A percentile compares a stretch with the other conserved stretches of the same genome.
Evolutionary conservation across 78 protist species (phyloP).

Genomic region (Speleostelium caveatum): DNA sequence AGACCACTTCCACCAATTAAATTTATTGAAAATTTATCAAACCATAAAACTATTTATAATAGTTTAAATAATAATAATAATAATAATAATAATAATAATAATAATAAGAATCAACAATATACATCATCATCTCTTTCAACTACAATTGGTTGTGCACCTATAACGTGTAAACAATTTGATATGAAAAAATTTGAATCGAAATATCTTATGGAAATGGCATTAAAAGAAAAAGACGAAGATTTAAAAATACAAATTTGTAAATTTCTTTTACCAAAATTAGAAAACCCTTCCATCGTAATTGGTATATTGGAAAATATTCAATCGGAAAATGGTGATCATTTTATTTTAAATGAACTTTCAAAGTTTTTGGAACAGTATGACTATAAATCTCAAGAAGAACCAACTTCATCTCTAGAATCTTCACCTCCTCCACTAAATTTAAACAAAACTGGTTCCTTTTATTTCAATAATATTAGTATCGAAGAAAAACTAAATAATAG

Average conservation of each 20-base stretch:
- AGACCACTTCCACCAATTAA: conserved; percentile 11
- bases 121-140: too few species aligned
- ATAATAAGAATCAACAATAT: too few species aligned
- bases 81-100: background rate
- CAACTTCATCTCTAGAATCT: background rate
- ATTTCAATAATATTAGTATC: background rate
- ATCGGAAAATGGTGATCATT: conserved; percentile 28
- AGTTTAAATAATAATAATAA: background rate
- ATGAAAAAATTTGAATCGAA: conserved; percentile 39
- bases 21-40: conserved; percentile 5
- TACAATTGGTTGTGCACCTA: conserved; percentile 35
- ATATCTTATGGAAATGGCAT: conserved; percentile 66
- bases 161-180: conserved; percentile 57
- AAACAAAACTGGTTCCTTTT: background rate
- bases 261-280: conserved; percentile 34
- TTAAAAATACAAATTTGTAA: conserved; percentile 53
- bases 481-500: conserved; percentile 6
- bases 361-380: conserved; percentile 29
- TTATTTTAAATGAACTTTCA: conserved; percentile 25
- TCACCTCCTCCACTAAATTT: background rate
- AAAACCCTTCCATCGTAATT: conserved; percentile 58
- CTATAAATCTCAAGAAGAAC: conserved; percentile 11
- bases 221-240: conserved; percentile 38
- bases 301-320: conserved; percentile 23
- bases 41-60: conserved; percentile 3